Evolutionary conservation across 2,329 filamentous ascomycete species (phyloP), one percentile per base, ranked within the genome.

Genomic region (Colletotrichum sidae): DNA sequence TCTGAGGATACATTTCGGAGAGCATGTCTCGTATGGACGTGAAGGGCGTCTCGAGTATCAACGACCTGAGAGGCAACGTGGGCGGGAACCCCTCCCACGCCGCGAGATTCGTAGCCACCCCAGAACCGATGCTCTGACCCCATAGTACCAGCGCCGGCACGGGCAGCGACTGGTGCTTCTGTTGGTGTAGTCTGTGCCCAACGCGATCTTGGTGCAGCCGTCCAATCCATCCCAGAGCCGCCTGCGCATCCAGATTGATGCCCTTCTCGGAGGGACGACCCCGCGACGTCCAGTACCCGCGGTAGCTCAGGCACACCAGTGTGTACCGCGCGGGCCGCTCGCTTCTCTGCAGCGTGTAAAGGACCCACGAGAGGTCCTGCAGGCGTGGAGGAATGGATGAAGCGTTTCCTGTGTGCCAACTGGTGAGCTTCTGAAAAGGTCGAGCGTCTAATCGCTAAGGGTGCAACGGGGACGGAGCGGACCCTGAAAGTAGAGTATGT

Each of bases 21-120:
- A 95, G 80, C 90, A 95, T 93, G 15, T 85, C 86, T 63, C 85
- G 83, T 60, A 92, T 85, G 47, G 88, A 92, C 1, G 89, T 85
- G 68, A 94, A 94, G 0, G 92, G 92, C 0, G 92, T 94, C 73
- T 95, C 92, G 2, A 95, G 81, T 10, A 95, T 81, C 55, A 95
- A 67, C 1, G 84, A 79, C 50, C 78, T 68, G 41, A 84, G 74
- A 41, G 73, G 72, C 58, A 81, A 79, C 67, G 76, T 81, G 2
- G 79, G 59, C 4, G 77, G 76, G 45, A 79, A 70, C 37, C 68
- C 47, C 2, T 71, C 63, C 61, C 61, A 69, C 51, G 72, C 78
- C 60, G 81, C 83, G 2, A 90, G 83, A 55, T 86, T 88, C 13
- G 88, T 89, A 11, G 90, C 91, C 46, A 94, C 86, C 1, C 90